Evolutionary conservation across 169 alveolate genomes (phyloP), one percentile per base, ranked within the genome.

Genomic region (Eimeria praecox): DNA sequence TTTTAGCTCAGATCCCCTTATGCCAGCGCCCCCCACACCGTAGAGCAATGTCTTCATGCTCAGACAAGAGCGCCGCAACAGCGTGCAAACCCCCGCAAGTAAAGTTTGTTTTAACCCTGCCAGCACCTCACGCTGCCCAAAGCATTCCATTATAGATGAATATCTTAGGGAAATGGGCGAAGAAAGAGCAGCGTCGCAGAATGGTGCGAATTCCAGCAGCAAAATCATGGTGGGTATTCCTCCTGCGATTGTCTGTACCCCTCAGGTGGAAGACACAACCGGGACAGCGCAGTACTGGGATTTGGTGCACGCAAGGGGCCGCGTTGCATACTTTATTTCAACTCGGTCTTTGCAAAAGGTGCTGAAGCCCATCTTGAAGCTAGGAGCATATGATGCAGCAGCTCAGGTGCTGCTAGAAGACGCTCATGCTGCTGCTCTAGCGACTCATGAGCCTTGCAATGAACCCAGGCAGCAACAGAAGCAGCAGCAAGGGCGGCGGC

Each of bases 241-340:
- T 62, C 73, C 52, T 73, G 54, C 30, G 64, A 46, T 27, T 46
- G 22, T 35, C 91, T 35, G 33, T 12, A 56, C 5, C 77, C 8
- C 49, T 83, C 91, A 83, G 91, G 49, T 18, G 33, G 91, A 83
- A 12, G 91, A 83, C 33, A 30, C 56, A 38, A 52, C 38, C 40
- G 20, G n/a, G 52, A 54, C 91, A 22, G 91, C 91, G 38, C 91
- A 83, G 22, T 83, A 54, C 77, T 83, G 91, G 91, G 91, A 83
- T 56, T 83, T 18, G 54, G 77, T 83, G 77, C 91, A 83, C 38
- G 77, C 73, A 27, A 83, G 91, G 91, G 91, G 77, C 75, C 91
- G 75, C 56, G 75, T 54, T 27, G 91, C 91, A 24, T 83, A 83
- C 56, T 83, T 83, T 8, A 30, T 54, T 59, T 83, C 91, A 14